A percentile compares a stretch with the other conserved stretches of the same genome.
phyloP scores from a whole-genome alignment of 345 rosid genomes.

The Geranium rotundifolium region DNA sequence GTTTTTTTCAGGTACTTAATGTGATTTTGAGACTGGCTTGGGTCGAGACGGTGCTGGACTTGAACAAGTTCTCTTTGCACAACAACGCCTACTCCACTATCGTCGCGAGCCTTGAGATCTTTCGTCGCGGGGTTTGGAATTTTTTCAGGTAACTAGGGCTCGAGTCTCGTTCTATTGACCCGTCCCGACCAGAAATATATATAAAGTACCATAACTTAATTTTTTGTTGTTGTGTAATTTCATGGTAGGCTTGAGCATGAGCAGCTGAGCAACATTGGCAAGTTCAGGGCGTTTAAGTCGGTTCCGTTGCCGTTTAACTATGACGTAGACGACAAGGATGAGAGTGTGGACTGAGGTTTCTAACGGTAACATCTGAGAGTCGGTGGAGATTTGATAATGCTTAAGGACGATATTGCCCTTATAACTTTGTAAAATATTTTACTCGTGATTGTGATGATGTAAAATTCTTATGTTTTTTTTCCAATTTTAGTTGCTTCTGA shows the following conservation, averaged over 20 bases:
- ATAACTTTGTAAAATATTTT: no score
- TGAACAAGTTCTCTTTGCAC: conserved; percentile 30
- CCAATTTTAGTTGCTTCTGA: no score
- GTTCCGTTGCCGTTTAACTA: conserved; percentile 24
- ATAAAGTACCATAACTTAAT: no score
- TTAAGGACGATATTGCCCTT: no score
- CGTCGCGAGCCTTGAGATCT: conserved; percentile 51
- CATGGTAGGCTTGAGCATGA: conserved; percentile 21
- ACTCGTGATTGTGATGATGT: no score
- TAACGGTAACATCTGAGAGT: no score
- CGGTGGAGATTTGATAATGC: no score
- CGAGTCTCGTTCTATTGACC: no score
- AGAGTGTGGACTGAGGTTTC: no score
- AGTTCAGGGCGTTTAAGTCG: conserved; percentile 24
- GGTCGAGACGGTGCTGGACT: conserved; percentile 56
- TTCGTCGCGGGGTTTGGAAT: conserved; percentile 68
- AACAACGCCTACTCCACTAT: conserved; percentile 32
- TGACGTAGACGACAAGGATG: background rate
- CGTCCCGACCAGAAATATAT: no score
- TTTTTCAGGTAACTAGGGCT: conserved; percentile 54
- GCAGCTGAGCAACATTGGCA: conserved; percentile 24
- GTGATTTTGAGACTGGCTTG: conserved; percentile 46
- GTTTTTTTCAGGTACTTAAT: conserved; percentile 29
- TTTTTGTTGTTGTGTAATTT: background rate
- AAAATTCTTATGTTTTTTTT: no score